phyloP scores from a whole-genome alignment of 2,329 filamentous ascomycete species.

The Diaporthe australafricana region DNA sequence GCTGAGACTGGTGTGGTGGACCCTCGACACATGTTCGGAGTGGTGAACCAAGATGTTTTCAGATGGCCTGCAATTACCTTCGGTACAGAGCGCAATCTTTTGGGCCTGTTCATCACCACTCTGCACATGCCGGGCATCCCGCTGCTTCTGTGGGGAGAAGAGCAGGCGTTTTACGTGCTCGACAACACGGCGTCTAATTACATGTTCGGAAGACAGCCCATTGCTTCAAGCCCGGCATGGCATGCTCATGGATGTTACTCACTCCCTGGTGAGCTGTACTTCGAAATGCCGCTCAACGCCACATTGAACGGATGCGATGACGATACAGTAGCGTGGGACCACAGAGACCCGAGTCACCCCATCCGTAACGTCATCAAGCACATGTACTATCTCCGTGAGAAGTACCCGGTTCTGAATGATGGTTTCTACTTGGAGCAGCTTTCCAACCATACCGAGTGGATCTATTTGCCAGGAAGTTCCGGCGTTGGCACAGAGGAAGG shows the following conservation, averaged over 20 bases:
- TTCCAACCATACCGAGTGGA: conserved; percentile 65
- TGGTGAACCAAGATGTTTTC: conserved; percentile 75
- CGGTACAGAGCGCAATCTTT: conserved; percentile 66
- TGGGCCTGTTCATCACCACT: conserved; percentile 68
- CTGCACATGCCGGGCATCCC: conserved; percentile 50
- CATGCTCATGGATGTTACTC: conserved; percentile 73
- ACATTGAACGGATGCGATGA: conserved; percentile 67
- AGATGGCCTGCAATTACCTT: conserved; percentile 70
- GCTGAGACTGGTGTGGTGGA: conserved; percentile 71
- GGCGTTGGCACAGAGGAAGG: conserved; percentile 65
- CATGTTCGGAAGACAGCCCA: conserved; percentile 72
- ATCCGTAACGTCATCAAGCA: conserved; percentile 70
- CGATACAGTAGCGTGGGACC: conserved; percentile 65
- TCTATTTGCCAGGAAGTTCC: conserved; percentile 64
- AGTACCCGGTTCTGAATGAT: conserved; percentile 70
- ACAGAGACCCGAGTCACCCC: conserved; percentile 72
- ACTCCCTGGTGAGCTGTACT: conserved; percentile 67
- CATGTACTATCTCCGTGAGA: conserved; percentile 69
- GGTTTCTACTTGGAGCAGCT: conserved; percentile 67
- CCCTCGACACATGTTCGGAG: conserved; percentile 73
- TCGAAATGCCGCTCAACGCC: conserved; percentile 66
- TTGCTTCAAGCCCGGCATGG: conserved; percentile 72
- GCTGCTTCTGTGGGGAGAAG: conserved; percentile 71
- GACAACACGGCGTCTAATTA: conserved; percentile 75
- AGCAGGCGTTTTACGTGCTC: conserved; percentile 73